These are phyloP conservation scores for Coemansia sp. DNA, from an alignment of 192 early-diverging fungal species.

Conservation along the genomic window DNA sequence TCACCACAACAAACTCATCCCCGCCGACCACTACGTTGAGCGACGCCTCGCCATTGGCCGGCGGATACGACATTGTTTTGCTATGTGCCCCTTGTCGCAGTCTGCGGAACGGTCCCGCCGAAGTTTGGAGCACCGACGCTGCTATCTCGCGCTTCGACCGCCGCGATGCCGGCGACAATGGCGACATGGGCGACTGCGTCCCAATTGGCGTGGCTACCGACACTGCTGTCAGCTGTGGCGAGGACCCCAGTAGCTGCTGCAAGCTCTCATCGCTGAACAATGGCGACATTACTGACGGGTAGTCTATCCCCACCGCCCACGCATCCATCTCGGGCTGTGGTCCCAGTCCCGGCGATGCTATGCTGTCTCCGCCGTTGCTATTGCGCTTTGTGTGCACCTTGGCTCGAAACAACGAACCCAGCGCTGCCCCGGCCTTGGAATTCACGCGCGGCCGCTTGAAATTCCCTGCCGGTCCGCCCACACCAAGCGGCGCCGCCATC, in stretches of 20 bases:
- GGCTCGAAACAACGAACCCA: constrained; percentile 50
- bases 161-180: constrained; percentile 27
- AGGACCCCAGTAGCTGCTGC: constrained; percentile 48
- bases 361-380: constrained; percentile 43
- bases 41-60: constrained; percentile 17
- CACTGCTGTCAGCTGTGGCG: constrained; percentile 25
- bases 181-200: constrained; percentile 22
- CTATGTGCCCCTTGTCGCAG: constrained; percentile 31
- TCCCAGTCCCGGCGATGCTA: constrained; percentile 32
- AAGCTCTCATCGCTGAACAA: constrained; percentile 52
- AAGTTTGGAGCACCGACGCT: constrained; percentile 48
- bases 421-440: constrained; percentile 37
- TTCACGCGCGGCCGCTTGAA: constrained; percentile 46
- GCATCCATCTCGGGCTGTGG: constrained; percentile 20
- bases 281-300: constrained; percentile 39
- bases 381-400: constrained; percentile 36
- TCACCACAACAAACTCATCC: constrained; percentile 56
- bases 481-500: constrained; percentile 26
- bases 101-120: constrained; percentile 47
- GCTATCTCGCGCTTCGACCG: constrained; percentile 47
- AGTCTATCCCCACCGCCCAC: constrained; percentile 46
- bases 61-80: constrained; percentile 53
- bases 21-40: constrained; percentile 11
- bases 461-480: constrained; percentile 12
- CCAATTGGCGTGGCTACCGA: constrained; percentile 7